phyloP scores from a whole-genome alignment of 805 yeast genomes.

The Saccharomycopsis fermentans region DNA sequence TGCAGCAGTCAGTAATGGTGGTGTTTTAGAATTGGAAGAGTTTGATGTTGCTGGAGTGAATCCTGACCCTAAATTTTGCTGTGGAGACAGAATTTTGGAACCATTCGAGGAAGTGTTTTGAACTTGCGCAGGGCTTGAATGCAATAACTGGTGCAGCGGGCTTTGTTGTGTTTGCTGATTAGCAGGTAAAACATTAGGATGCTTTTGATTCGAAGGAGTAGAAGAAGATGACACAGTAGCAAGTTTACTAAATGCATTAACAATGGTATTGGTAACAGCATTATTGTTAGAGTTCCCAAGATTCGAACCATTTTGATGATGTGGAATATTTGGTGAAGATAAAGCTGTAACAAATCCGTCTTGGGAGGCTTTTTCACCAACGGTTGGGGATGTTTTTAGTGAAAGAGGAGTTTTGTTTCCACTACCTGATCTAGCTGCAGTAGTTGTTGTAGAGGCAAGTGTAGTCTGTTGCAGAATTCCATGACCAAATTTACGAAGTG shows the following conservation, averaged over 20 bases:
- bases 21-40: neutral
- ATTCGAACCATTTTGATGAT: neutral
- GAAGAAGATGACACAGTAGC: neutral
- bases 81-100: neutral
- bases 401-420: neutral
- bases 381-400: neutral
- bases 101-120: neutral
- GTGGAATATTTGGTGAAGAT: neutral
- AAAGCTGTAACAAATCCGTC: neutral
- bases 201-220: neutral
- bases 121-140: neutral
- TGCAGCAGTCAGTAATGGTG: neutral
- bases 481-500: neutral
- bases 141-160: neutral
- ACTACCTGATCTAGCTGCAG: neutral
- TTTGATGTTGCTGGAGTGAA: neutral
- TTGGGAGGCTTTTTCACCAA: neutral
- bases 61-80: neutral
- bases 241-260: neutral
- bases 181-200: neutral
- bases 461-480: constrained; percentile 1
- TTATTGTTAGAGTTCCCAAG: neutral
- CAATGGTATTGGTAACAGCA: neutral
- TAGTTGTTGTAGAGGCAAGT: neutral
- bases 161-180: neutral